Evolutionary conservation across 495 filamentous ascomycete genomes (phyloP).

Genomic region (Emericellopsis terricola): DNA sequence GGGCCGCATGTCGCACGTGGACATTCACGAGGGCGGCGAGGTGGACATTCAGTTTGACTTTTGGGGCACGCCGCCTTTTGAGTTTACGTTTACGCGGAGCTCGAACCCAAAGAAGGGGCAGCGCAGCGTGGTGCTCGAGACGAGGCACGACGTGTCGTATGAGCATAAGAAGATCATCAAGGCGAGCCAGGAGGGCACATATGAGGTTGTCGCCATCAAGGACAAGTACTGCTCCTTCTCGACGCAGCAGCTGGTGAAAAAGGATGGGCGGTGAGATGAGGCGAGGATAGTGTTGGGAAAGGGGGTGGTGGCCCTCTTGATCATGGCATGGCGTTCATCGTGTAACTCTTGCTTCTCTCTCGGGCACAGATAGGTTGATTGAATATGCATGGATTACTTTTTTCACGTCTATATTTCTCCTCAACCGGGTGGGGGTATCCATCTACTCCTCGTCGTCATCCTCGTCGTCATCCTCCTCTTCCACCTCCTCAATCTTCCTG

Average conservation of each 20-base stretch:
- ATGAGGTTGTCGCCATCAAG: slow-evolving; percentile 90
- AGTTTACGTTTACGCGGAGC: slow-evolving; percentile 90
- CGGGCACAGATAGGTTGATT: too few species aligned
- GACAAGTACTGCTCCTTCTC: slow-evolving; percentile 80
- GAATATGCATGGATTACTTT: too few species aligned
- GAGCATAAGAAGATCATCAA: slow-evolving; percentile 62
- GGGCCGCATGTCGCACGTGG: slow-evolving; percentile 57
- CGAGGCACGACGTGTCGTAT: slow-evolving; percentile 66
- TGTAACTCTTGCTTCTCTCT: too few species aligned
- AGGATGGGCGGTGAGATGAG: slow-evolving; percentile 12
- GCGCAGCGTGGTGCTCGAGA: slow-evolving; percentile 67
- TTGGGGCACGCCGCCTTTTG: slow-evolving; percentile 87
- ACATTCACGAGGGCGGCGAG: slow-evolving; percentile 91
- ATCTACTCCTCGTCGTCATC: too few species aligned
- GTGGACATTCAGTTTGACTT: slow-evolving; percentile 88
- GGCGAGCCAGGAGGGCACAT: slow-evolving; percentile 84
- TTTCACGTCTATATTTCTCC: too few species aligned
- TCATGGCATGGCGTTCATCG: slow-evolving; percentile 5
- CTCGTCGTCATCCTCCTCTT: too few species aligned
- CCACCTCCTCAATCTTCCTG: slow-evolving; percentile 27
- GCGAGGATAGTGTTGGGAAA: not conserved
- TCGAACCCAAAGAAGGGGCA: slow-evolving; percentile 62
- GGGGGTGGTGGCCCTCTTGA: not conserved
- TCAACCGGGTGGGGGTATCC: too few species aligned
- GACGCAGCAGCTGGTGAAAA: slow-evolving; percentile 35